Percentiles rank a stretch among this genome's conserved stretches.
These are phyloP conservation scores for Thelephora ganbajun DNA, from an alignment of 768 basidiomycete species.

Conservation along the genomic window DNA sequence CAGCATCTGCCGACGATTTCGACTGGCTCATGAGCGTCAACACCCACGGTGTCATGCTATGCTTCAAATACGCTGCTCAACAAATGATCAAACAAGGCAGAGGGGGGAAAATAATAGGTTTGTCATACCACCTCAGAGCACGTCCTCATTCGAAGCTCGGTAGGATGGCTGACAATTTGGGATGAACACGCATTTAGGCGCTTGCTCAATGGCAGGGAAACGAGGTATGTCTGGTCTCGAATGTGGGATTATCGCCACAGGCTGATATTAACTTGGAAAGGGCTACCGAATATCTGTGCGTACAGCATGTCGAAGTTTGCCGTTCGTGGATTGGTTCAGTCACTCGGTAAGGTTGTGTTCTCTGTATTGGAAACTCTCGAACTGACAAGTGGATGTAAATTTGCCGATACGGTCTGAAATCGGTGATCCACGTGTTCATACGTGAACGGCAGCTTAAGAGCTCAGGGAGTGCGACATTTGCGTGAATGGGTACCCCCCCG, in stretches of 20 bases:
- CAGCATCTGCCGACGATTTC: too few species aligned
- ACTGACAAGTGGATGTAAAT: background rate
- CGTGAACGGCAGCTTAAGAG: constrained; percentile 7
- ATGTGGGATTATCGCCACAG: constrained; percentile 29
- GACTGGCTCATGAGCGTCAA: constrained; percentile 19
- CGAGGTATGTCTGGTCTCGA: constrained; percentile 17
- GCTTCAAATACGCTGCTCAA: constrained; percentile 28
- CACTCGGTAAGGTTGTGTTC: constrained; percentile 15
- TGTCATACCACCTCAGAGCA: too few species aligned
- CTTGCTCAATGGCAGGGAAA: constrained; percentile 19
- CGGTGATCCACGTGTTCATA: too few species aligned
- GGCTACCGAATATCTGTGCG: too few species aligned
- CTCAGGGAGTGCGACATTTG: constrained; percentile 11
- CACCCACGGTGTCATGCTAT: constrained; percentile 24
- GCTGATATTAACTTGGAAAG: constrained; percentile 28
- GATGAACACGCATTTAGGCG: constrained; percentile 3
- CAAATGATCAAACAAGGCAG: constrained; percentile 31
- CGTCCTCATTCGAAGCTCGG: constrained; percentile 11
- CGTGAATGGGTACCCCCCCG: constrained; percentile 23
- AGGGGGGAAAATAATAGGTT: too few species aligned
- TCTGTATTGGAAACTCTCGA: background rate
- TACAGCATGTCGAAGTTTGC: too few species aligned
- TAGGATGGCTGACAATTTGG: background rate
- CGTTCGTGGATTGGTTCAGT: too few species aligned
- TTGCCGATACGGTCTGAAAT: too few species aligned